These are phyloP conservation scores for Psidium guajava DNA, from an alignment of 345 rosid genomes.

Conservation along the genomic window DNA sequence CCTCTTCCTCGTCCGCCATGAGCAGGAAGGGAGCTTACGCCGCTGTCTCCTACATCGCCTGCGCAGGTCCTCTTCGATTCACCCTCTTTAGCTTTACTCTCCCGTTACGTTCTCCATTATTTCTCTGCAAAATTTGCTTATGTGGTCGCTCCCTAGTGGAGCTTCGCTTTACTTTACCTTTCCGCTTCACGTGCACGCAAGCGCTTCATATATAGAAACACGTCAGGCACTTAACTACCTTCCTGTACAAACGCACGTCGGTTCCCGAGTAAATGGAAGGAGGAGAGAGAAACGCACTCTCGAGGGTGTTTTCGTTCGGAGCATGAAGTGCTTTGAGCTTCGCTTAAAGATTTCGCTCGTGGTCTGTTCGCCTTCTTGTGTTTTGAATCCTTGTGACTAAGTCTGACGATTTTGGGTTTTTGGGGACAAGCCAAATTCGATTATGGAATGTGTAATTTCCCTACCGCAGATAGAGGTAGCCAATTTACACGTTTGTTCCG, in stretches of 20 bases:
- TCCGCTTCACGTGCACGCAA: neutral
- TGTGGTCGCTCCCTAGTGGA: neutral
- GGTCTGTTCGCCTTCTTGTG: neutral
- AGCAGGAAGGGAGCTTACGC: slow-evolving; percentile 83
- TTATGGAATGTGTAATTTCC: neutral
- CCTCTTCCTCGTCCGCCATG: slow-evolving; percentile 49
- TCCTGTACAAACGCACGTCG: neutral
- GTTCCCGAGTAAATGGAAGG: neutral
- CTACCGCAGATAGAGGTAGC: neutral
- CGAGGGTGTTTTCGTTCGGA: neutral
- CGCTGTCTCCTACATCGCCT: slow-evolving; percentile 84
- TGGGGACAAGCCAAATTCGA: neutral
- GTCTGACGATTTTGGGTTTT: neutral
- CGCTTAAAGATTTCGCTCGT: neutral
- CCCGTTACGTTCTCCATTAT: neutral
- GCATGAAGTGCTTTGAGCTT: neutral
- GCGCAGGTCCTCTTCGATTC: slow-evolving; percentile 46
- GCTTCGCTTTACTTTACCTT: neutral
- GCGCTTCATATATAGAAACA: neutral
- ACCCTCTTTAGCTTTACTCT: neutral
- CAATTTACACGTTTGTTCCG: neutral
- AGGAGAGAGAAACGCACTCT: neutral
- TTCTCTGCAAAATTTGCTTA: neutral
- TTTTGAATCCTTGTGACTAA: neutral
- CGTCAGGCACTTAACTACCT: neutral